Evolutionary conservation across 306 rosid genomes (phyloP), one percentile per base, ranked within the genome.

Genomic region (Glycine latifolia): DNA sequence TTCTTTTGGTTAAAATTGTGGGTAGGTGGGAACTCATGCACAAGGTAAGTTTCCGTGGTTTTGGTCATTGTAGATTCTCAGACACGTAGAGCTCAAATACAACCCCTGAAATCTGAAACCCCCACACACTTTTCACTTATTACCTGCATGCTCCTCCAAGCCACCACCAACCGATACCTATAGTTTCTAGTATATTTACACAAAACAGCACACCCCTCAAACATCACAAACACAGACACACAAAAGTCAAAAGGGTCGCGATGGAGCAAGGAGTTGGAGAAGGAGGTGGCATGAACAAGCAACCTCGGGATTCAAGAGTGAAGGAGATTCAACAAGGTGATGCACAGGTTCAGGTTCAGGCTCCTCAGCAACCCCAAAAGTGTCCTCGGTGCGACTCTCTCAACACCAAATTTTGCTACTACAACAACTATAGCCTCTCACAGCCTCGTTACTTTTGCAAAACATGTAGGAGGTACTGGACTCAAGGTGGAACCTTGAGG

Each of bases 371-470:
- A 71, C 62, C 61, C 6, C 76, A 71, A 52, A 71, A 56, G 82
- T 91, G 94, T 26, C 94, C 94, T 1, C 87, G 94, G 3, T 91
- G 94, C 37, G 86, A 87, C 4, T 91, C 94, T 3, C 44, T 65
- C 12, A 87, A 91, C 88, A 91, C 94, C 66, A 91, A 91, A 81
- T 91, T 91, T 59, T 91, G 94, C 46, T 91, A 91, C 44, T 91
- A 89, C 89, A 91, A 91, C 86, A 91, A 91, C 65, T 91, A 91
- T 49, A 91, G 92, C 81, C 69, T 91, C 26, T 70, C 94, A 15
- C 94, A 91, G 85, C 94, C 94, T 4, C 87, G 94, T 17, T 82
- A 82, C 87, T 91, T 79, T 43, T 91, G 94, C 84, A 91, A 89
- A 79, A 44, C 90, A 0, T 91, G 92, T 37, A 85, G 82, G 35